Conservation (phyloP, 2,329 filamentous ascomycete species). For the Sporothrix pseudoabietina region DNA sequence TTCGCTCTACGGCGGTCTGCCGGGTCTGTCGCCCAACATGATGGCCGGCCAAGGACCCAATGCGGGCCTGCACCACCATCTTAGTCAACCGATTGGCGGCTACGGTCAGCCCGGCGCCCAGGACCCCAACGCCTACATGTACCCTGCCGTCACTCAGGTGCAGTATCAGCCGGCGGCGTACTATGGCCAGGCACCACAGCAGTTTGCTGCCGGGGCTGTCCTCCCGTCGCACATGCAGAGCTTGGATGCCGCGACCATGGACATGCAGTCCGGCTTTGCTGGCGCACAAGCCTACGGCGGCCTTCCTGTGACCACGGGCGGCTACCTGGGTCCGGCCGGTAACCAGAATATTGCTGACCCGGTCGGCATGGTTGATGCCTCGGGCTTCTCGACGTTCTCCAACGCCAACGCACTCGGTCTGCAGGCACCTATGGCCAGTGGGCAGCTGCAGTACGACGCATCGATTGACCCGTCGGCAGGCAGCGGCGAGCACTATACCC, state of each 20-base stretch:
- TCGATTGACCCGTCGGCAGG: conserved; percentile 41
- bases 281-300: conserved; percentile 36
- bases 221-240: conserved; percentile 34
- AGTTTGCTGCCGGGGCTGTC: conserved; percentile 23
- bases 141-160: conserved; percentile 30
- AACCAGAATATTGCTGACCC: conserved; percentile 42
- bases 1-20: conserved; percentile 22
- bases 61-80: conserved; percentile 24
- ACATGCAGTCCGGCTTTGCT: conserved; percentile 31
- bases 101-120: conserved; percentile 32
- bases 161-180: conserved; percentile 32
- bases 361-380: conserved; percentile 41
- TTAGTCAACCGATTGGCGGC: conserved; percentile 31
- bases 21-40: conserved; percentile 28
- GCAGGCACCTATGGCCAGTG: conserved; percentile 38
- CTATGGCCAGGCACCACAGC: conserved; percentile 30
- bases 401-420: conserved; percentile 44
- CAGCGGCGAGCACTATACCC: conserved; percentile 43
- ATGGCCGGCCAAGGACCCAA: conserved; percentile 12
- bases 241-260: conserved; percentile 34
- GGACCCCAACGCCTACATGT: conserved; percentile 30
- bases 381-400: conserved; percentile 41
- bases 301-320: conserved; percentile 39
- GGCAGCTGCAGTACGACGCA: conserved; percentile 41
- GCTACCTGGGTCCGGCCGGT: conserved; percentile 33